Evolutionary conservation across 2,329 filamentous ascomycete genomes (phyloP), one percentile per base, ranked within the genome.

Genomic region (Penicillium olsonii): DNA sequence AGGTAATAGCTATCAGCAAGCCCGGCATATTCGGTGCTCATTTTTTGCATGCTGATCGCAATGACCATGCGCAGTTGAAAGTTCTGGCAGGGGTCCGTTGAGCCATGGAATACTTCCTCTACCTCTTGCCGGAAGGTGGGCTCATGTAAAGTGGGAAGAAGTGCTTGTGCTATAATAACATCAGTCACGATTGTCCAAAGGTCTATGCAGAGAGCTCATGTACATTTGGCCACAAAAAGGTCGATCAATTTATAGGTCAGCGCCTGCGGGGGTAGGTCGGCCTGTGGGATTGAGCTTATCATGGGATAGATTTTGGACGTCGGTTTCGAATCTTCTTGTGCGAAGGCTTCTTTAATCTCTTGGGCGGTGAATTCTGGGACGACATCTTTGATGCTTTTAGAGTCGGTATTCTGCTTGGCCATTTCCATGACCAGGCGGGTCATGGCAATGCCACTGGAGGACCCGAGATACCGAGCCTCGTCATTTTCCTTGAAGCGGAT

Each of bases 1-100:
- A 96, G 80, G 65, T 96, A 97, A 73, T 95, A 97, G 66, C 90
- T 92, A 71, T 97, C 92, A 24, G 94, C 92, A 22, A 97, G 77
- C 19, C 92, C 92, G n/a, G 92, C 91, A 69, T 94, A 97, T 57
- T 89, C 85, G 0, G 87, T 83, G 66, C 92, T 90, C 63, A 96
- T 80, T 70, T 95, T 96, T 71, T 97, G 92, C 71, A 97, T 82
- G 68, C 90, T 92, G 64, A 96, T 95, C 24, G 94, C 92, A 64
- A 97, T 85, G 45, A 96, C 90, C 84, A 97, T 92, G 50, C 90
- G 86, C 42, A 95, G 76, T 37, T 92, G 83, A 63, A 96, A 97
- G 62, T 94, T 91, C 65, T 92, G 86, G 68, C 92, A 92, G 0
- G 90, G 80, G 60, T 95, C 88, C 5, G 75, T 79, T 46, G 85